Conservation (phyloP, 306 rosid genomes). For the Quercus glauca region DNA sequence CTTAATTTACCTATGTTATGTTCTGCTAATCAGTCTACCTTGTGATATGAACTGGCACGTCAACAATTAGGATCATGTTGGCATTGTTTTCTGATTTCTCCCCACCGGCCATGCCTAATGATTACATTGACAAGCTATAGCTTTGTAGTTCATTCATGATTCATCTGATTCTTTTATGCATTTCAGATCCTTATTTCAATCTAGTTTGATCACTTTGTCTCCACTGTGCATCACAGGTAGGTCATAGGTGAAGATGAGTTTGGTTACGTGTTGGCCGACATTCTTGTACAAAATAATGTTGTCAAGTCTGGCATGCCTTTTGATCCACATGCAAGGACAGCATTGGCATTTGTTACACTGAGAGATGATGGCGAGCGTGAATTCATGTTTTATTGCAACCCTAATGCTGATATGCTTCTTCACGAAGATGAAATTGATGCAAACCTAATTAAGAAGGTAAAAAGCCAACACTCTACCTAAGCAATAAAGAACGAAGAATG, state of each 20-base stretch:
- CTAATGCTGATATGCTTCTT: constrained; percentile 37
- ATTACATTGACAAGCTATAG: not conserved
- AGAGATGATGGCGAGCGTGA: constrained; percentile 25
- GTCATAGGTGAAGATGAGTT: constrained; percentile 42
- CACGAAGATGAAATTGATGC: constrained; percentile 20
- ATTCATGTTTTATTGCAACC: constrained; percentile 33
- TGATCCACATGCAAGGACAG: constrained; percentile 30
- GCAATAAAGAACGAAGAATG: too few species aligned
- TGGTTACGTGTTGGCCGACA: constrained; percentile 30
- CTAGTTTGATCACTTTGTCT: constrained; percentile 20
- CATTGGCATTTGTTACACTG: constrained; percentile 28
- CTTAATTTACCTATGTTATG: too few species aligned
- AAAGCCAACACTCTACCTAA: not conserved
- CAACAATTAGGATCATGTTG: not conserved
- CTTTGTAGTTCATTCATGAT: not conserved
- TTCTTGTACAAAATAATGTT: constrained; percentile 39
- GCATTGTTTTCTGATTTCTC: not conserved
- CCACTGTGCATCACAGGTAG: constrained; percentile 30
- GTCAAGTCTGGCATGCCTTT: constrained; percentile 31
- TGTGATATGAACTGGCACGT: not conserved
- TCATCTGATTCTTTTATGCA: not conserved
- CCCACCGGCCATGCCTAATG: not conserved
- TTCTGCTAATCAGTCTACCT: too few species aligned
- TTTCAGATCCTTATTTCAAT: not conserved
- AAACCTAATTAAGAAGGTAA: constrained; percentile 28